Conservation (phyloP, 768 basidiomycete genomes). For the Galerina marginata region DNA sequence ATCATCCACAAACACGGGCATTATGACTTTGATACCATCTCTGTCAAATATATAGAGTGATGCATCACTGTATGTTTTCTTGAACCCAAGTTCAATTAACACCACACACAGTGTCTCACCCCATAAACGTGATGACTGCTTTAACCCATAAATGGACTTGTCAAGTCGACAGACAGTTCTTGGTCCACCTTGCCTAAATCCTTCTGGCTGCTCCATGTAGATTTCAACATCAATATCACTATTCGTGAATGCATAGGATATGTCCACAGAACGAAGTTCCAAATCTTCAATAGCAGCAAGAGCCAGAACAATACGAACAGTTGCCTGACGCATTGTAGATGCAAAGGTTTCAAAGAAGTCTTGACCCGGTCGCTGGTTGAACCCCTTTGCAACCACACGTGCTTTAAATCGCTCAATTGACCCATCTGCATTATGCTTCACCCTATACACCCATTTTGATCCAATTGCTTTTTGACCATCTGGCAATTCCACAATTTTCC, state of each 20-base stretch:
- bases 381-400: conserved; percentile 47
- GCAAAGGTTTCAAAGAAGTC: conserved; percentile 47
- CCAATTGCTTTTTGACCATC: conserved; percentile 37
- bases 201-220: too few relatives aligned
- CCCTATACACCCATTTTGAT: conserved; percentile 43
- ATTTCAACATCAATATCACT: too few relatives aligned
- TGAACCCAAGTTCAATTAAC: conserved; percentile 2
- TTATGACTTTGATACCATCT: conserved; percentile 31
- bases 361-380: conserved; percentile 41
- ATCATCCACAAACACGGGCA: conserved; percentile 22
- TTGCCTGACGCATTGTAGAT: conserved; percentile 25
- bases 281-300: too few relatives aligned
- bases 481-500: conserved; percentile 40
- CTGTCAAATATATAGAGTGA: conserved; percentile 27
- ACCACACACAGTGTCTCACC: not conserved
- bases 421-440: conserved; percentile 47
- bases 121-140: not conserved
- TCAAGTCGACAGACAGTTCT: too few relatives aligned
- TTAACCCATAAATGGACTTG: too few relatives aligned
- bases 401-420: conserved; percentile 43
- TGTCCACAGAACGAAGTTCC: too few relatives aligned
- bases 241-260: too few relatives aligned
- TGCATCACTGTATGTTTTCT: conserved; percentile 14
- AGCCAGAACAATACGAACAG: too few relatives aligned
- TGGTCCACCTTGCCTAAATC: too few relatives aligned